Evolutionary conservation across 1,139 yeast genomes (phyloP).

Genomic region (Sugiyamaella japonica): DNA sequence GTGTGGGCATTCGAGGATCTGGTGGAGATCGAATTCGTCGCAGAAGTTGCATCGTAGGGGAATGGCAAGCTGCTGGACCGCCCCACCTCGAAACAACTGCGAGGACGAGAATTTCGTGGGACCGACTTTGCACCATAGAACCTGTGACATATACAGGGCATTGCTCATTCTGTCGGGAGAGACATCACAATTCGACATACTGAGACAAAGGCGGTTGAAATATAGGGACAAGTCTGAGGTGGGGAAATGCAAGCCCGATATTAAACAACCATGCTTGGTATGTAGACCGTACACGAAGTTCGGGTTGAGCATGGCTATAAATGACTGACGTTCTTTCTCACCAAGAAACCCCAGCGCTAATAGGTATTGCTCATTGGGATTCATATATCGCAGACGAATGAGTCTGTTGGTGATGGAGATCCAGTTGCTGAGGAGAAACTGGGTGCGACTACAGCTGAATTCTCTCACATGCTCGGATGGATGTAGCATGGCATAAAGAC

Average conservation of each 20-base stretch:
- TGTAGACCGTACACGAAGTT: background rate
- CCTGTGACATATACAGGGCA: conserved; percentile 1
- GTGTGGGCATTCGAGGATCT: conserved; percentile 7
- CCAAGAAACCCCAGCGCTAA: background rate
- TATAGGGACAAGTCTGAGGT: background rate
- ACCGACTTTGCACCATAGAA: conserved; percentile 11
- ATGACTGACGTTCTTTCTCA: background rate
- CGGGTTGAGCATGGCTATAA: background rate
- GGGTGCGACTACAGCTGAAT: background rate
- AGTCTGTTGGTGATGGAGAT: background rate
- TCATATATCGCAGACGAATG: conserved; percentile 6
- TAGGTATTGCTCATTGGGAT: conserved; percentile 8
- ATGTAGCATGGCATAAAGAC: background rate
- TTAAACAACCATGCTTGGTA: background rate
- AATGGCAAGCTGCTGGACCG: background rate
- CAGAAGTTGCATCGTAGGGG: conserved; percentile 12
- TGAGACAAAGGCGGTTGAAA: background rate
- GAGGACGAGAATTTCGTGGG: background rate
- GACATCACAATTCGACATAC: background rate
- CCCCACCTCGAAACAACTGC: background rate
- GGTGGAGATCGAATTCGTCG: conserved; percentile 8
- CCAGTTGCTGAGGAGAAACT: background rate
- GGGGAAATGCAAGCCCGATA: background rate
- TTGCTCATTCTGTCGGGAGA: background rate
- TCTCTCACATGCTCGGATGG: background rate